These are phyloP conservation scores for Bjerkandera adusta DNA, from an alignment of 1,284 basidiomycete genomes.

Conservation along the genomic window DNA sequence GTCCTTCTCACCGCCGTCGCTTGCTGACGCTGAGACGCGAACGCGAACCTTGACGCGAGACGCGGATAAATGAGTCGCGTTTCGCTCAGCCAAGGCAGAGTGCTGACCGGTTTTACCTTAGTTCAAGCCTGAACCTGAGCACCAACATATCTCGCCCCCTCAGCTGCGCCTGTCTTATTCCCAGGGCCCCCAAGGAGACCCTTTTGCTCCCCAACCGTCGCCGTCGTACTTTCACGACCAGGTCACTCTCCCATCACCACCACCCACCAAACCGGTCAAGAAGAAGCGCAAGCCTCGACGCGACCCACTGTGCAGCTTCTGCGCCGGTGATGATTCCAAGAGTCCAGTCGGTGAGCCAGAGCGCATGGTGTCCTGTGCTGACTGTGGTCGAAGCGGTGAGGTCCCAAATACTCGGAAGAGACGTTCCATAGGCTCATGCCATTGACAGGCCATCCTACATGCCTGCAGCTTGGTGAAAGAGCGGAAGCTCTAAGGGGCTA, in stretches of 20 bases:
- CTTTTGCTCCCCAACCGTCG: slow-evolving; percentile 64
- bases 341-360: slow-evolving; percentile 59
- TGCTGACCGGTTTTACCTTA: slow-evolving; percentile 20
- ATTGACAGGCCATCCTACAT: slow-evolving; percentile 77
- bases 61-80: slow-evolving; percentile 21
- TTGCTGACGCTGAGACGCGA: slow-evolving; percentile 17
- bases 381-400: slow-evolving; percentile 64
- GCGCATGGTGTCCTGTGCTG: slow-evolving; percentile 65
- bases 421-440: no score
- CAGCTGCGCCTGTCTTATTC: slow-evolving; percentile 44
- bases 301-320: slow-evolving; percentile 68
- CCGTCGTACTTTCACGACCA: slow-evolving; percentile 49
- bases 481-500: slow-evolving; percentile 64
- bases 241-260: slow-evolving; percentile 32
- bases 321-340: slow-evolving; percentile 55
- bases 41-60: slow-evolving; percentile 38
- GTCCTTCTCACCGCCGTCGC: slow-evolving; percentile 12
- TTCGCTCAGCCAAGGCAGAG: slow-evolving; percentile 17
- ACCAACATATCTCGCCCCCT: slow-evolving; percentile 16
- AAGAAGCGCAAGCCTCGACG: slow-evolving; percentile 52
- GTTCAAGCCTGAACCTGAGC: slow-evolving; percentile 18
- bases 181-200: slow-evolving; percentile 76
- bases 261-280: slow-evolving; percentile 31
- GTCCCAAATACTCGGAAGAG: slow-evolving; percentile 16
- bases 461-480: slow-evolving; percentile 56